These are phyloP conservation scores for Juglanconis sp. DNA, from an alignment of 2,329 filamentous ascomycete species.

Conservation along the genomic window DNA sequence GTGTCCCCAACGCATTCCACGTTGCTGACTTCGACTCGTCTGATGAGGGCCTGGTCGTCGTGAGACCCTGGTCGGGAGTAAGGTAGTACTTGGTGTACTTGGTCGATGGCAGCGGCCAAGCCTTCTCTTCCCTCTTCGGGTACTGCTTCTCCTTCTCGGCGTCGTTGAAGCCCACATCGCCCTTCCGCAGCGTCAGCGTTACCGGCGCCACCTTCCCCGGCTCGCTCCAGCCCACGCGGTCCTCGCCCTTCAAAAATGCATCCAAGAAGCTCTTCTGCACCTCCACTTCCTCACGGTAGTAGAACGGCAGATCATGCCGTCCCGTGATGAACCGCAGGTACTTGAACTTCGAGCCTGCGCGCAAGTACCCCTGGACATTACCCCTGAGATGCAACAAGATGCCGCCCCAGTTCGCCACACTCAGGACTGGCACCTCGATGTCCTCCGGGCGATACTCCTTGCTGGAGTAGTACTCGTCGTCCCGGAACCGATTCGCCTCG, in stretches of 20 bases:
- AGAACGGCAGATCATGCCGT: constrained; percentile 70
- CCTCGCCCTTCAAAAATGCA: constrained; percentile 67
- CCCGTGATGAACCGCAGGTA: constrained; percentile 69
- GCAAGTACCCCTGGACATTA: constrained; percentile 62
- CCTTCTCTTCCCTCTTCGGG: constrained; percentile 51
- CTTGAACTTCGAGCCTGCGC: constrained; percentile 64
- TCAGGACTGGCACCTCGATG: constrained; percentile 64
- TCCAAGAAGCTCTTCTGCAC: constrained; percentile 66
- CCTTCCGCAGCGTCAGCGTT: constrained; percentile 59
- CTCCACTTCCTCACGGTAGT: constrained; percentile 66
- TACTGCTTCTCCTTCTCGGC: constrained; percentile 57
- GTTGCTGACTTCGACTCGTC: constrained; percentile 40
- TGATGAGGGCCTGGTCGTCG: constrained; percentile 26
- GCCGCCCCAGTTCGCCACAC: constrained; percentile 69
- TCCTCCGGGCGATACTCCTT: constrained; percentile 64
- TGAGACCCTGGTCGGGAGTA: constrained; percentile 42
- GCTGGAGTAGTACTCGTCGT: constrained; percentile 61
- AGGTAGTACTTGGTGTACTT: constrained; percentile 61
- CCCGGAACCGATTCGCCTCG: constrained; percentile 52
- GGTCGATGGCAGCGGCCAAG: constrained; percentile 67
- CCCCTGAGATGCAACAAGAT: constrained; percentile 67
- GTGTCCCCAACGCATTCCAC: constrained; percentile 57
- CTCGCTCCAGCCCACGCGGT: constrained; percentile 57
- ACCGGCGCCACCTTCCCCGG: constrained; percentile 59
- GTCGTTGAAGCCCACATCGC: constrained; percentile 65